Conservation (phyloP, 148 eudicot genomes). For the Cornus controversa region DNA sequence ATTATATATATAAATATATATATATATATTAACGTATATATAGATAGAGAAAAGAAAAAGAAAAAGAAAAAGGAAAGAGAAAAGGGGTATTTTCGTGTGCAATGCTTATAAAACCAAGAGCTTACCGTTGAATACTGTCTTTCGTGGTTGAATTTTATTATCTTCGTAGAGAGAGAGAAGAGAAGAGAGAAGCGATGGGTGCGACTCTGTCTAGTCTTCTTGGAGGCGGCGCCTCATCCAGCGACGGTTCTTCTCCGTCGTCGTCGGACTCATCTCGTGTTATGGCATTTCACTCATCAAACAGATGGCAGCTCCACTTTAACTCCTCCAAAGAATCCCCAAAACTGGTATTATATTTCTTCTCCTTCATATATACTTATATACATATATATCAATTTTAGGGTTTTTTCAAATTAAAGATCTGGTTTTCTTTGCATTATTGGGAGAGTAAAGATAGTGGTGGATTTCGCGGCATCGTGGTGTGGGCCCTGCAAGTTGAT, state of each 20-base stretch:
- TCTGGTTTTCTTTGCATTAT: not conserved
- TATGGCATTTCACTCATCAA: constrained; percentile 57
- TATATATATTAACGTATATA: too few relatives aligned
- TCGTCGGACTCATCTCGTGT: constrained; percentile 51
- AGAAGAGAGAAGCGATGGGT: constrained; percentile 49
- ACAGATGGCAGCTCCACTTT: constrained; percentile 85
- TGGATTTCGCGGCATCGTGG: constrained; percentile 92
- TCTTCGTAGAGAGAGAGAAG: not conserved
- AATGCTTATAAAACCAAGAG: too few relatives aligned
- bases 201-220: constrained; percentile 24
- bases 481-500: constrained; percentile 90
- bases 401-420: not conserved
- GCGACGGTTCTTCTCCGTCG: constrained; percentile 15
- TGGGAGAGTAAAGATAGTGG: constrained; percentile 54
- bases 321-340: constrained; percentile 52
- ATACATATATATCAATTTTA: not conserved
- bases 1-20: too few relatives aligned
- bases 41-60: too few relatives aligned
- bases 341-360: constrained; percentile 53
- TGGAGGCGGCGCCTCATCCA: constrained; percentile 37
- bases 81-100: too few relatives aligned
- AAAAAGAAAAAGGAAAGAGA: too few relatives aligned
- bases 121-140: not conserved
- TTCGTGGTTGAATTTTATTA: too few relatives aligned
- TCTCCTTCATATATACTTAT: too few relatives aligned